phyloP scores from a whole-genome alignment of 495 filamentous ascomycete species.

The Neurospora sp. region DNA sequence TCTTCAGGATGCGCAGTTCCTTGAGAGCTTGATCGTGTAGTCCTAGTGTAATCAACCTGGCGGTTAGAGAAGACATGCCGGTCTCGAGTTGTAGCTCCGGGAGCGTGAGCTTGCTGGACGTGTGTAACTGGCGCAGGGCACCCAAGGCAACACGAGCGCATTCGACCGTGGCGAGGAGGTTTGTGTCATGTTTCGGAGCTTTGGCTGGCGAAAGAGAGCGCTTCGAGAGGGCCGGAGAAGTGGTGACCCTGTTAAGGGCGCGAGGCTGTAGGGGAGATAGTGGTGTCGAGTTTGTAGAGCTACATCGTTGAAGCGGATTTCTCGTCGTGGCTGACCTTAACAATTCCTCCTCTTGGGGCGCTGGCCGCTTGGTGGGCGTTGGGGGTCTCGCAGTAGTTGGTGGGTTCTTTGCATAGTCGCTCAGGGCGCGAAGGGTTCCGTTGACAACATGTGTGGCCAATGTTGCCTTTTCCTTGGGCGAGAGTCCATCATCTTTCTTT shows the following conservation, averaged over 20 bases:
- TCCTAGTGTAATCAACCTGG: conserved; percentile 60
- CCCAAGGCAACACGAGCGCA: conserved; percentile 69
- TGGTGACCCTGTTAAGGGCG: conserved; percentile 42
- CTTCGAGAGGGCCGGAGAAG: conserved; percentile 31
- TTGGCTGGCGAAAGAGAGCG: conserved; percentile 17
- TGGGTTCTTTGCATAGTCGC: conserved; percentile 54
- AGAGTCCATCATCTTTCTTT: conserved; percentile 29
- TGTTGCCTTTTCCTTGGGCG: conserved; percentile 51
- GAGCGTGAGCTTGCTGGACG: conserved; percentile 33
- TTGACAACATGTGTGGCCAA: conserved; percentile 81
- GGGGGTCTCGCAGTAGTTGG: conserved; percentile 15
- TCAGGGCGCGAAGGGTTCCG: conserved; percentile 59
- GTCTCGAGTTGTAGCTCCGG: conserved; percentile 71
- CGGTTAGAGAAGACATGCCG: conserved; percentile 67
- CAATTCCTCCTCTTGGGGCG: conserved; percentile 18
- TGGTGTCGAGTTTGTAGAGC: conserved; percentile 36
- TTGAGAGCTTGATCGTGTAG: conserved; percentile 67
- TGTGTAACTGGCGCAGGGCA: conserved; percentile 52
- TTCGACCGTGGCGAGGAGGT: conserved; percentile 48
- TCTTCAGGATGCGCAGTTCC: conserved; percentile 63
- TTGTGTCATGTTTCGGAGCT: conserved; percentile 16
- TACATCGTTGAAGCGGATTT: conserved; percentile 34
- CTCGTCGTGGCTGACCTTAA: conserved; percentile 25
- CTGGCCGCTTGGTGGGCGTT: conserved; percentile 13
- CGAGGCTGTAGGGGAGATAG: conserved; percentile 43